phyloP scores from a whole-genome alignment of 2,329 filamentous ascomycete species.

The Fusarium setosum region DNA sequence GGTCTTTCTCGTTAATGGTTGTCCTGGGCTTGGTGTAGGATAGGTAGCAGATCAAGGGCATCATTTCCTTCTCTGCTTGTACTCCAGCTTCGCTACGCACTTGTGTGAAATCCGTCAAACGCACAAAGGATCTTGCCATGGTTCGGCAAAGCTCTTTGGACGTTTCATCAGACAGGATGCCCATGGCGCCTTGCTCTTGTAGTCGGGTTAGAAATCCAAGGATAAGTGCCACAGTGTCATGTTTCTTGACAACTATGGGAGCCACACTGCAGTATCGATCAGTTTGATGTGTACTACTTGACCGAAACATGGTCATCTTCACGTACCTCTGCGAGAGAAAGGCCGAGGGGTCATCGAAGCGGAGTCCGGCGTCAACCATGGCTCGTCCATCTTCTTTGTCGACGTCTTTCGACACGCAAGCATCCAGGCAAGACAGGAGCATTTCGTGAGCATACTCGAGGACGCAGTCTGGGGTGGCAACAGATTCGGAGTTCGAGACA shows the following conservation, averaged over 20 bases:
- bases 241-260: slow-evolving; percentile 6
- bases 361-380: slow-evolving; percentile 25
- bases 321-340: slow-evolving; percentile 24
- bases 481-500: neutral
- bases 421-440: neutral
- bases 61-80: neutral
- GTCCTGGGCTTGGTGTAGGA: neutral
- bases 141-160: slow-evolving; percentile 4
- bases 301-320: neutral
- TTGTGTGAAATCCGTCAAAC: slow-evolving; percentile 8
- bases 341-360: slow-evolving; percentile 14
- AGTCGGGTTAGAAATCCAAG: slow-evolving; percentile 20
- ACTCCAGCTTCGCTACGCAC: neutral
- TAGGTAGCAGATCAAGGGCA: neutral
- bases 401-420: neutral
- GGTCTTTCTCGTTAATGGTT: too few relatives aligned
- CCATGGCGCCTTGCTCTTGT: neutral
- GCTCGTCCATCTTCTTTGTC: slow-evolving; percentile 13
- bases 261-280: slow-evolving; percentile 7
- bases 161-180: neutral
- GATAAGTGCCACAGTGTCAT: neutral
- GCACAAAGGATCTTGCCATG: slow-evolving; percentile 8
- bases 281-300: neutral
- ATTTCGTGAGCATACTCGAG: slow-evolving; percentile 24
- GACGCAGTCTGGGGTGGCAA: neutral